These are phyloP conservation scores for Zopfia rhizophila DNA, from an alignment of 2,329 filamentous ascomycete species.

Conservation along the genomic window DNA sequence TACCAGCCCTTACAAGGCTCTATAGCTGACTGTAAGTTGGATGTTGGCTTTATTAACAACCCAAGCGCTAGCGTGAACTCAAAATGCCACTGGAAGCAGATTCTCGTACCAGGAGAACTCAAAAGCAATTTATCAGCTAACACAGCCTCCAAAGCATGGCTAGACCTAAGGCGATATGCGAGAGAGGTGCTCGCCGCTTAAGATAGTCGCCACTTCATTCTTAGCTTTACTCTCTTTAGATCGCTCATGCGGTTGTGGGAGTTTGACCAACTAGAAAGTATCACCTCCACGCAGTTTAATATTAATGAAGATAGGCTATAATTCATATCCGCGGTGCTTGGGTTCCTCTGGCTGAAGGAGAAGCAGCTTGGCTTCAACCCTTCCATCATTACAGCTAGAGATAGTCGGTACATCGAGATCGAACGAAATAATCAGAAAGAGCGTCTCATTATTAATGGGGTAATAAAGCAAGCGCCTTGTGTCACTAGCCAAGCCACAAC, in stretches of 20 bases:
- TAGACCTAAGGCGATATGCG: conserved; percentile 56
- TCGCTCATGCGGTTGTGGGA: conserved; percentile 59
- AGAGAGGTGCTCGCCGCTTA: conserved; percentile 55
- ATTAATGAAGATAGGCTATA: conserved; percentile 56
- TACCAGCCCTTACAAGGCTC: conserved; percentile 34
- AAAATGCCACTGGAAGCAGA: conserved; percentile 51
- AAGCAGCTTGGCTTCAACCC: conserved; percentile 58
- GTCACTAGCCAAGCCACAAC: conserved; percentile 29
- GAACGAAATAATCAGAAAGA: conserved; percentile 39
- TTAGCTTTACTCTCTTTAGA: conserved; percentile 62
- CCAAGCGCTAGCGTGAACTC: conserved; percentile 26
- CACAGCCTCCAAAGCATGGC: conserved; percentile 40
- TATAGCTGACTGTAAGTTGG: conserved; percentile 35
- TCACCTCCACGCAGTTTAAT: conserved; percentile 58
- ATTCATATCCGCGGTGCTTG: conserved; percentile 55
- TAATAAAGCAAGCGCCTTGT: conserved; percentile 25
- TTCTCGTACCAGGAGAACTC: conserved; percentile 59
- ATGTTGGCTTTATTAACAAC: conserved; percentile 36
- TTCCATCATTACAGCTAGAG: conserved; percentile 49
- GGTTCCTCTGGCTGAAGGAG: conserved; percentile 56
- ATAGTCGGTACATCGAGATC: conserved; percentile 54
- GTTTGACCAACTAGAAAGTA: conserved; percentile 59
- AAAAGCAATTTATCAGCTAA: conserved; percentile 59
- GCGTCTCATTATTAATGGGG: conserved; percentile 28
- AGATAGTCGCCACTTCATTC: conserved; percentile 50